Evolutionary conservation across 768 basidiomycete genomes (phyloP), one percentile per base, ranked within the genome.

Genomic region (Boletales sp.): DNA sequence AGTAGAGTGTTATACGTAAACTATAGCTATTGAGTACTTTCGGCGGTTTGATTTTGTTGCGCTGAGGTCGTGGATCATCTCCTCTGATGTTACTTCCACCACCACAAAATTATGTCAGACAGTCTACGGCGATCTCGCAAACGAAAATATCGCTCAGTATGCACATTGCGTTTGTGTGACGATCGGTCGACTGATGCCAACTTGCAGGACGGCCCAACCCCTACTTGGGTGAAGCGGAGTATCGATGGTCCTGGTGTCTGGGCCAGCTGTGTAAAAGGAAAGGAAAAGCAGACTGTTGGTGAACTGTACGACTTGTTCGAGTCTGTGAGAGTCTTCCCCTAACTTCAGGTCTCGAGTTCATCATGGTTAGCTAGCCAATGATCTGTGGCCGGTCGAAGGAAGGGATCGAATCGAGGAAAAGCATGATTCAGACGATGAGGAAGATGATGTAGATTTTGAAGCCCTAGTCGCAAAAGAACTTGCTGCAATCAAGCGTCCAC

Each of bases 261-360:
- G 90, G 86, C 82, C 10, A 90, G 84, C 59, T 92, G 88, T 74
- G 78, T 90, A 30, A 89, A 86, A 64, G 90, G 90, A 17, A 92
- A 85, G 57, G 91, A 93, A 65, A 86, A 79, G 55, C 84, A 84
- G 59, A 78, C 86, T 0, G 79, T 89, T 5, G 82, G 84, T 34
- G 90, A 93, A 62, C 66, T 89, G 33, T 85, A 84, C 54, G 87
- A 90, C 59, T 59, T 93, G 10, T 89, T 93, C 48, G 86, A 90
- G 51, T 78, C 78, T 45, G 90, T 90, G 55, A 58, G 82, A 67
- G 32, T 14, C 44, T n/a, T 37, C 15, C 10, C 37, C 21, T 37
- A 17, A 50, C n/a, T 13, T 41, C 44, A 15, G 34, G 49, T 21
- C 53, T 49, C 42, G 36, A 32, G 47, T 50, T 57, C 18, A 62